Percentiles rank a stretch among this genome's conserved stretches.
Conservation (phyloP, 306 rosid genomes). For the Cucurbita ficifolia region DNA sequence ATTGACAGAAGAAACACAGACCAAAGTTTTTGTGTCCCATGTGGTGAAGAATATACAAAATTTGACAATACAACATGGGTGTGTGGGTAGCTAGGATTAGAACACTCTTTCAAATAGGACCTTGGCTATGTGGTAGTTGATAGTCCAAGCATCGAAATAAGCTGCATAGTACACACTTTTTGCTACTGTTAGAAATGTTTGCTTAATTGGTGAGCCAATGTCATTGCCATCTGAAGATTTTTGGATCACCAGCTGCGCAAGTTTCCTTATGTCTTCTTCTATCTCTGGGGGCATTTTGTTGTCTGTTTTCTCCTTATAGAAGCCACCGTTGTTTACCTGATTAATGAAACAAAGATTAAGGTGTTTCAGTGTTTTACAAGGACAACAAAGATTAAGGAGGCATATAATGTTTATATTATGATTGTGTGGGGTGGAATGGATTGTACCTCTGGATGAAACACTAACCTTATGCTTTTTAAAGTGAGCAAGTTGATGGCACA, state of each 20-base stretch:
- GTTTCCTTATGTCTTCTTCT: slow-evolving; percentile 67
- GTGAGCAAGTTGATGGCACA: slow-evolving; percentile 35
- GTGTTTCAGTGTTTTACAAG: neutral
- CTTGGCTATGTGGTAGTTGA: slow-evolving; percentile 52
- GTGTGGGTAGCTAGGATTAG: slow-evolving; percentile 11
- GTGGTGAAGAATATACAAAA: slow-evolving; percentile 3
- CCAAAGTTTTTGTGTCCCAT: slow-evolving; percentile 4
- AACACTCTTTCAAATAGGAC: slow-evolving; percentile 66
- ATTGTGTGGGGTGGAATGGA: neutral
- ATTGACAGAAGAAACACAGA: neutral
- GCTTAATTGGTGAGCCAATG: slow-evolving; percentile 41
- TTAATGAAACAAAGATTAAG: neutral
- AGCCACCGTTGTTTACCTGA: slow-evolving; percentile 28
- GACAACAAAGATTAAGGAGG: neutral
- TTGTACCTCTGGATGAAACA: slow-evolving; percentile 4
- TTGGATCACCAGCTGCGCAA: slow-evolving; percentile 43
- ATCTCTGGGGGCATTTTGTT: slow-evolving; percentile 14
- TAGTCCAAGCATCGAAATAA: slow-evolving; percentile 41
- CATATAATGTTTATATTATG: neutral
- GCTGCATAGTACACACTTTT: slow-evolving; percentile 60
- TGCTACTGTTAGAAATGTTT: slow-evolving; percentile 49
- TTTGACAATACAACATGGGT: slow-evolving; percentile 1
- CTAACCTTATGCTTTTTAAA: slow-evolving; percentile 47
- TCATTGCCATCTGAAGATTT: slow-evolving; percentile 17
- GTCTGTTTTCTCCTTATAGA: neutral